Percentiles rank a stretch among this genome's conserved stretches.
Evolutionary conservation across 1,284 basidiomycete genomes (phyloP).

Genomic region (Puccinia novopanici): DNA sequence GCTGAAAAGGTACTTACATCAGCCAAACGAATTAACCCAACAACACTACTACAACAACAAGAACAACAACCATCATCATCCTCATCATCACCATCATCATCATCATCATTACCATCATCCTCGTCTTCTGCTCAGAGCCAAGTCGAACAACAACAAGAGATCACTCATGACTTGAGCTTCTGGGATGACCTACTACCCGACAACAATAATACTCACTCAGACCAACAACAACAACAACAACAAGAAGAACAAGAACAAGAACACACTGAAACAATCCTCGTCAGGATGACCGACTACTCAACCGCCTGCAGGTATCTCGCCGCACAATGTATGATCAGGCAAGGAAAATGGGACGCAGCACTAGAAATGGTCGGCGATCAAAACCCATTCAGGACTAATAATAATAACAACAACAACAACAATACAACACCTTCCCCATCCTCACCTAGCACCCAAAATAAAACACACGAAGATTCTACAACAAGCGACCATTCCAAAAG

Average conservation of each 20-base stretch:
- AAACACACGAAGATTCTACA: too few relatives aligned
- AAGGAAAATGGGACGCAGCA: slow-evolving; percentile 90
- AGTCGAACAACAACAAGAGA: too few relatives aligned
- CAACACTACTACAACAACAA: slow-evolving; percentile 6
- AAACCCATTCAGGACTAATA: slow-evolving; percentile 71
- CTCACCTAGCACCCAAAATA: too few relatives aligned
- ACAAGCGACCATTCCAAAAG: slow-evolving; percentile 69
- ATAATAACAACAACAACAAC: too few relatives aligned
- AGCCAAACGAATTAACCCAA: slow-evolving; percentile 59
- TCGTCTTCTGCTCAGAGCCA: too few relatives aligned
- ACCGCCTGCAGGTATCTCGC: slow-evolving; percentile 90
- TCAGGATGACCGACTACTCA: slow-evolving; percentile 77
- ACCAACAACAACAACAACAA: too few relatives aligned
- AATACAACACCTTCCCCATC: not conserved
- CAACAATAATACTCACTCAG: not conserved
- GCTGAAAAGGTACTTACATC: slow-evolving; percentile 84
- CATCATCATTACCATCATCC: not conserved
- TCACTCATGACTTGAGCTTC: slow-evolving; percentile 10
- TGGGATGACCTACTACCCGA: slow-evolving; percentile 3
- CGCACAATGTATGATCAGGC: slow-evolving; percentile 87
- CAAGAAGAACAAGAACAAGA: not conserved
- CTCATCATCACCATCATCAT: slow-evolving; percentile 7
- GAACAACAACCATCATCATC: too few relatives aligned
- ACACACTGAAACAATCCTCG: not conserved
- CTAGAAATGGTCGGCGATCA: slow-evolving; percentile 88